Conservation (phyloP, 371 early-diverging fungal genomes). For the Rhizopus arrhizus region DNA sequence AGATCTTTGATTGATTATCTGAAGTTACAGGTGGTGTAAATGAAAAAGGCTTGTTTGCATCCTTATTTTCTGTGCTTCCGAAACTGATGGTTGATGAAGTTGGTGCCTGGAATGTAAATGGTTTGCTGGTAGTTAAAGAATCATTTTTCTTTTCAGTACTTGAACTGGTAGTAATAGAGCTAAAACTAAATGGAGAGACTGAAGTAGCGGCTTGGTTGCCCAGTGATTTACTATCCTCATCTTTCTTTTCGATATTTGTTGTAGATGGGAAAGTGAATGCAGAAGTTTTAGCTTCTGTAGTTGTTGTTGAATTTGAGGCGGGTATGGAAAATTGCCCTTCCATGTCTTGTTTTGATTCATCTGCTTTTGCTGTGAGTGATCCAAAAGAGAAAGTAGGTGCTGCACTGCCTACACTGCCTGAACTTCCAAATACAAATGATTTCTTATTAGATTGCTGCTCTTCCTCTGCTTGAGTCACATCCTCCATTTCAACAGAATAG, state of each 20-base stretch:
- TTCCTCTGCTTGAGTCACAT: background rate
- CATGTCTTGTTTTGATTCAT: background rate
- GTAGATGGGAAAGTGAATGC: background rate
- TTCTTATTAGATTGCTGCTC: background rate
- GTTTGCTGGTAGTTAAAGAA: conserved; percentile 2
- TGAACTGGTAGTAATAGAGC: background rate
- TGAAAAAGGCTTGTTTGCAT: background rate
- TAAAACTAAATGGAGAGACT: conserved; percentile 1
- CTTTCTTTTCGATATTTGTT: background rate
- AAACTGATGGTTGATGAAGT: background rate
- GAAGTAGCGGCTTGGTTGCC: background rate
- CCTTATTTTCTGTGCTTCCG: background rate
- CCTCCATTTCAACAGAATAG: conserved; percentile 1
- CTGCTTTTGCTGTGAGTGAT: background rate
- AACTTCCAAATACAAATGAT: background rate
- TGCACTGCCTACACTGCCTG: background rate
- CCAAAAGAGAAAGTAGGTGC: conserved; percentile 5
- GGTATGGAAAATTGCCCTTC: conserved; percentile 1
- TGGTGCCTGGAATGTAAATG: background rate
- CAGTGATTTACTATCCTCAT: too few species aligned
- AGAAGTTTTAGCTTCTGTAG: background rate
- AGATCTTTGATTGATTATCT: background rate
- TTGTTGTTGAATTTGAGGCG: background rate
- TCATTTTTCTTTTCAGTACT: background rate
- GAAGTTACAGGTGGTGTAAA: background rate